Base-by-base conservation (phyloP, 176 grass and related monocot species). In the Leersia perrieri region DNA sequence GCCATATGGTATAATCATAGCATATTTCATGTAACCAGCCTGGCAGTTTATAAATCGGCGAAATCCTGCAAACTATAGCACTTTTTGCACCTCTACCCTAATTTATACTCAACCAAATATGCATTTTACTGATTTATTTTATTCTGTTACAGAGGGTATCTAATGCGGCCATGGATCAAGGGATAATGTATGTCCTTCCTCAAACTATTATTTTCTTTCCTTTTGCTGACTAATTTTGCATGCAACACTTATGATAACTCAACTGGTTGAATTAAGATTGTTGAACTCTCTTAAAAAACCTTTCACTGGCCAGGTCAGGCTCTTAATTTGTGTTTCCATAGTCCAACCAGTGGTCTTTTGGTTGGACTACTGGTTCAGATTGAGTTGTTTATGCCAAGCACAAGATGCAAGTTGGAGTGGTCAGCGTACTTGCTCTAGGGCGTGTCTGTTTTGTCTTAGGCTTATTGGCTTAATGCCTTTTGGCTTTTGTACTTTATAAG, bases 111-210 rank as follows among this genome's bases (percentile, higher is more conserved):
- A 80, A 70, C 13, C 7, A 76, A 20, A 28, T 38, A 47, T 69
- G 31, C 35, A 74, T 30, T 53, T 18, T 70, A 27, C 67, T 88
- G 29, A 85, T 76, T 32, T 35, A 58, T 87, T 84, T 84, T 79
- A 65, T 85, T 72, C 51, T 83, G n/a, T 86, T 91, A 30, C 92
- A 98, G 96, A 98, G 92, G 86, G 67, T 98, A 90, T 68, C 83
- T 55, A 77, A 49, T 72, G 80, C 86, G 84, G 81, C 74, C 69
- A 68, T 74, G 30, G 75, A 89, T 45, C 88, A 79, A 86, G 90
- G 92, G 80, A 91, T 93, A 62, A 88, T 27, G 93, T 96, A 90
- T 79, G 89, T 71, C 53, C 74, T 88, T 58, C 80, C 65, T 86
- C 35, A 45, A 23, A 76, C 10, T 57, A 62, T 66, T 33, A 4